These are phyloP conservation scores for Auricularia cornea DNA, from an alignment of 768 basidiomycete species.

Conservation along the genomic window DNA sequence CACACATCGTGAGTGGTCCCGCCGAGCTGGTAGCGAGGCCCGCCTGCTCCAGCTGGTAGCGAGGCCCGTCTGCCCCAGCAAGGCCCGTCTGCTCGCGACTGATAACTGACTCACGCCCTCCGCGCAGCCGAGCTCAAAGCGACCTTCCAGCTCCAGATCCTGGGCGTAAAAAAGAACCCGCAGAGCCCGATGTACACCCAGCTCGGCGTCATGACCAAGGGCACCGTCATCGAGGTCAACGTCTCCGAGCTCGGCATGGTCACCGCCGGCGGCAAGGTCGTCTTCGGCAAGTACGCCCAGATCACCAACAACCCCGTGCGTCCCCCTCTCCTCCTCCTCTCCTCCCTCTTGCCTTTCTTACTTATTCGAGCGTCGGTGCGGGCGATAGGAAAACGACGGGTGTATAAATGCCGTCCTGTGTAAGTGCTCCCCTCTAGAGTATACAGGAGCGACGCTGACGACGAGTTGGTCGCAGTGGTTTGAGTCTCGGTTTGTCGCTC, in stretches of 20 bases:
- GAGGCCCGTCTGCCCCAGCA: no score
- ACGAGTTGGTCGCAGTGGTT: neutral
- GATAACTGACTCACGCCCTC: no score
- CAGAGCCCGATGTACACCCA: conserved; percentile 98
- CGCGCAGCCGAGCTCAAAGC: conserved; percentile 90
- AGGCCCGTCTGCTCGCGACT: no score
- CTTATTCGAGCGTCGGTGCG: no score
- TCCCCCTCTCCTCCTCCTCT: neutral
- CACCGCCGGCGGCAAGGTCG: conserved; percentile 87
- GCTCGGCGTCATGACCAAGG: conserved; percentile 95
- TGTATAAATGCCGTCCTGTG: conserved; percentile 92
- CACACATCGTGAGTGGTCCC: conserved; percentile 70
- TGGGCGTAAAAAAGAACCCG: conserved; percentile 98
- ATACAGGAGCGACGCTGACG: neutral
- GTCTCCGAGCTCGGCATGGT: conserved; percentile 98
- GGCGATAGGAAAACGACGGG: conserved; percentile 88
- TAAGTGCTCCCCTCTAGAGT: conserved; percentile 33
- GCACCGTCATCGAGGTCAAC: conserved; percentile 97
- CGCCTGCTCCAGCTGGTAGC: no score
- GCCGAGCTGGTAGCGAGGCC: no score
- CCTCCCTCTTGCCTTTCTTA: no score
- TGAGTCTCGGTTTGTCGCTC: neutral
- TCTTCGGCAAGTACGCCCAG: conserved; percentile 90
- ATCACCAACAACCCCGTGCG: conserved; percentile 74
- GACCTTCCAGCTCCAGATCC: conserved; percentile 95